phyloP scores from a whole-genome alignment of 2,329 filamentous ascomycete genomes.

The Colletotrichum salicis region DNA sequence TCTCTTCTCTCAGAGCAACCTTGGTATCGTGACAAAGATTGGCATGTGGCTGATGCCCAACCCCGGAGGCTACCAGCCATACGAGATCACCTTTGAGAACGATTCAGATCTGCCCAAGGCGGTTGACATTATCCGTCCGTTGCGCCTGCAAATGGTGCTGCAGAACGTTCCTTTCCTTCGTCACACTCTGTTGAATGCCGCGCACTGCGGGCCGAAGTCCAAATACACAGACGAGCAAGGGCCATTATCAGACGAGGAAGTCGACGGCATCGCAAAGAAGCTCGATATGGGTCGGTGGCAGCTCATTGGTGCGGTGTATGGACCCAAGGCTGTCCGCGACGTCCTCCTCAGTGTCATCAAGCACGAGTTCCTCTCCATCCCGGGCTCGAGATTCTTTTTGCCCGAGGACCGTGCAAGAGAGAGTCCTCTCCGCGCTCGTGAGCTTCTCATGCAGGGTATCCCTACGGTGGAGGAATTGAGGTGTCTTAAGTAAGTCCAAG shows the following conservation, averaged over 20 bases:
- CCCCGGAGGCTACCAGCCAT: slow-evolving; percentile 56
- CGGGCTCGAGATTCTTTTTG: slow-evolving; percentile 47
- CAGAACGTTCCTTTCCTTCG: slow-evolving; percentile 60
- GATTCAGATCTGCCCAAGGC: slow-evolving; percentile 39
- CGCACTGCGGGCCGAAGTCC: slow-evolving; percentile 48
- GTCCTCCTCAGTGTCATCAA: slow-evolving; percentile 47
- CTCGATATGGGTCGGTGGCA: slow-evolving; percentile 57
- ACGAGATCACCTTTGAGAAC: slow-evolving; percentile 38
- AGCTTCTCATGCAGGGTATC: slow-evolving; percentile 46
- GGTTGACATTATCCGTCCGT: slow-evolving; percentile 49
- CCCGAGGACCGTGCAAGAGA: slow-evolving; percentile 47
- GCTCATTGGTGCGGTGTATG: slow-evolving; percentile 56
- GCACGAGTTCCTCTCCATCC: slow-evolving; percentile 45
- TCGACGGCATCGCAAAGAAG: slow-evolving; percentile 53
- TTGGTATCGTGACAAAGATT: slow-evolving; percentile 64
- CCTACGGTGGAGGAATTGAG: slow-evolving; percentile 52
- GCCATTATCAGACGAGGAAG: slow-evolving; percentile 50
- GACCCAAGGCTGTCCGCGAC: slow-evolving; percentile 45
- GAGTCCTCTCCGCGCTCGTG: slow-evolving; percentile 40
- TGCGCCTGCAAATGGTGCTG: slow-evolving; percentile 53
- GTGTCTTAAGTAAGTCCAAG: slow-evolving; percentile 41
- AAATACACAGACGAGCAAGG: slow-evolving; percentile 39
- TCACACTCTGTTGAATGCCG: slow-evolving; percentile 55
- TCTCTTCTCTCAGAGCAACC: slow-evolving; percentile 61
- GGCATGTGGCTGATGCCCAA: slow-evolving; percentile 64